Percentiles rank a stretch among this genome's conserved stretches.
Conservation (phyloP, 495 filamentous ascomycete genomes). For the Neohortaea acidophila region DNA sequence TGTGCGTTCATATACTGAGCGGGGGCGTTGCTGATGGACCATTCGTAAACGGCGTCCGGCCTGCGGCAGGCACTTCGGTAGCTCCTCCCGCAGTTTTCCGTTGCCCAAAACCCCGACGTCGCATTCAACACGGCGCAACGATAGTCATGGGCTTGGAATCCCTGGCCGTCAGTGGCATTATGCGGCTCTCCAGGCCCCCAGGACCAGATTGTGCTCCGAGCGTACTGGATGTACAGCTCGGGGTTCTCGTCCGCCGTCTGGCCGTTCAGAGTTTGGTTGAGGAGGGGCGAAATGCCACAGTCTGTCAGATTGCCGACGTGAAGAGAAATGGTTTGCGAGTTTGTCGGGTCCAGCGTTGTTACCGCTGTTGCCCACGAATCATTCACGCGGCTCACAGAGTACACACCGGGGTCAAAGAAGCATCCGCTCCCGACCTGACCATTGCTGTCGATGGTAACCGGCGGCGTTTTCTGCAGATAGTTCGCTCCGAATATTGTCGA, state of each 20-base stretch:
- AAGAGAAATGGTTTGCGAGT: conserved; percentile 23
- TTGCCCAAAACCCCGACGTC: conserved; percentile 38
- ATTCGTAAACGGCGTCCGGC: conserved; percentile 35
- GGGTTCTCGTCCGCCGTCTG: conserved; percentile 34
- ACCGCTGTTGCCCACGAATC: conserved; percentile 43
- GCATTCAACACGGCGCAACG: conserved; percentile 41
- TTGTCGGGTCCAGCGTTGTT: conserved; percentile 22
- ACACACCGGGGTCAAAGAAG: conserved; percentile 31
- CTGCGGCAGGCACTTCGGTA: conserved; percentile 42
- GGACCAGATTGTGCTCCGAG: conserved; percentile 39
- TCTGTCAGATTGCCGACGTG: conserved; percentile 29
- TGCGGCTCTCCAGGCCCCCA: conserved; percentile 42
- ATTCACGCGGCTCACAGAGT: conserved; percentile 32
- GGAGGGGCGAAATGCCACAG: conserved; percentile 44
- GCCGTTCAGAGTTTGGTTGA: conserved; percentile 40
- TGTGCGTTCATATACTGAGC: conserved; percentile 33
- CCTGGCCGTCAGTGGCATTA: conserved; percentile 23
- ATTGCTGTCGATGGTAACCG: conserved; percentile 20
- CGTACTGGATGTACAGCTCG: conserved; percentile 35
- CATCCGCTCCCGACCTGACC: conserved; percentile 37
- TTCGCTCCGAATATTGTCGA: conserved; percentile 31
- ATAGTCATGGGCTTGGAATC: conserved; percentile 15
- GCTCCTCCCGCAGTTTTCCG: conserved; percentile 36
- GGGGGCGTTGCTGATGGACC: conserved; percentile 33
- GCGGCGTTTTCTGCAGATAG: conserved; percentile 22